These are phyloP conservation scores for Diutina neorugosa DNA, from an alignment of 1,139 yeast species.

Conservation along the genomic window DNA sequence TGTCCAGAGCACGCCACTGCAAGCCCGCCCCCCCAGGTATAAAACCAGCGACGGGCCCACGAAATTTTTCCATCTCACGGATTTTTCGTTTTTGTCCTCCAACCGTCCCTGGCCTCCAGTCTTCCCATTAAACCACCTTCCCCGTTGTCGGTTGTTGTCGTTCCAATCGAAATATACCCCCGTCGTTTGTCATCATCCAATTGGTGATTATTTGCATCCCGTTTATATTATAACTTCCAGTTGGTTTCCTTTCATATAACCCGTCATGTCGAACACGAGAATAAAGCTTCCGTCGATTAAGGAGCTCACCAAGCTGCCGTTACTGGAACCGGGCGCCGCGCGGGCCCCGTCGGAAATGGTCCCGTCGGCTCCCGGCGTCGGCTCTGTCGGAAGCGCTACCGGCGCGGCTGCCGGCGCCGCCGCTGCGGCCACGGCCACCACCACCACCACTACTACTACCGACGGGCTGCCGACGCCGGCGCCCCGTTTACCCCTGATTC, in stretches of 20 bases:
- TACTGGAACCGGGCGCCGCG: background rate
- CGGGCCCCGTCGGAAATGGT: too few relatives aligned
- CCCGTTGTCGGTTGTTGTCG: too few relatives aligned
- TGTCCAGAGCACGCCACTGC: background rate
- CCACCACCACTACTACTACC: background rate
- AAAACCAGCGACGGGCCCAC: background rate
- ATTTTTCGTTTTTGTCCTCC: background rate
- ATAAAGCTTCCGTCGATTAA: background rate
- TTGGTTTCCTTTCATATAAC: background rate
- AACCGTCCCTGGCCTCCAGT: too few relatives aligned
- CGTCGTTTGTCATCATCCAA: too few relatives aligned
- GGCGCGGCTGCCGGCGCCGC: background rate
- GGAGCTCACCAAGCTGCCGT: conserved; percentile 1
- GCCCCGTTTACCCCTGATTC: background rate
- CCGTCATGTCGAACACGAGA: background rate
- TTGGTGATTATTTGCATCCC: too few relatives aligned
- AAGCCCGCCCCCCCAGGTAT: background rate
- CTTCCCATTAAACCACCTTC: too few relatives aligned
- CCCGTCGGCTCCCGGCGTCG: background rate
- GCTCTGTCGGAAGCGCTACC: background rate
- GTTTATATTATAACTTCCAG: too few relatives aligned
- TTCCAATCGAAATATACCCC: background rate
- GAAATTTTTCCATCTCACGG: background rate
- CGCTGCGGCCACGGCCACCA: background rate
- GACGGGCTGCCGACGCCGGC: conserved; percentile 1